Evolutionary conservation across 768 basidiomycete species (phyloP).

Genomic region (Cystofilobasidium macerans): DNA sequence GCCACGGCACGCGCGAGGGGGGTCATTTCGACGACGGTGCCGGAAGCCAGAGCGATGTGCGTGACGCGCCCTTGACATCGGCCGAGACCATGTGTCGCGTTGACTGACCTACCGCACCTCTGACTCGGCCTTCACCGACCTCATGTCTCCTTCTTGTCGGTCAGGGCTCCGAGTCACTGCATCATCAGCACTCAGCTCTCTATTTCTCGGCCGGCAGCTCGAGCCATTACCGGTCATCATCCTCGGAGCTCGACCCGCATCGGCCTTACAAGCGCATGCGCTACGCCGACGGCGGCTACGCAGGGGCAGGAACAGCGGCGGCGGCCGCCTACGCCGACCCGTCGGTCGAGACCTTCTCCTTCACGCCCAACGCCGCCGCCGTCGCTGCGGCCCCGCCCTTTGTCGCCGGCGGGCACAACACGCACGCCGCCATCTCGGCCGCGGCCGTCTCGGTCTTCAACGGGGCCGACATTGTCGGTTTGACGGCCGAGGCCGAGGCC

Average conservation of each 20-base stretch:
- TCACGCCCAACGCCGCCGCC: too few relatives aligned
- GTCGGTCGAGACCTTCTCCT: background rate
- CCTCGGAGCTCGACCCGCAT: too few relatives aligned
- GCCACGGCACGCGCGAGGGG: background rate
- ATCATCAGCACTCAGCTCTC: background rate
- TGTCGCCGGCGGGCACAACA: too few relatives aligned
- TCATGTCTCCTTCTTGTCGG: background rate
- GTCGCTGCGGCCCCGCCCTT: too few relatives aligned
- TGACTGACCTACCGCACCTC: background rate
- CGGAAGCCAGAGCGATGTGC: background rate
- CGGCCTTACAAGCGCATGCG: too few relatives aligned
- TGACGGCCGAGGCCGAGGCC: too few relatives aligned
- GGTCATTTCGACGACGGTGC: background rate
- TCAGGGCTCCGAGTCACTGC: background rate
- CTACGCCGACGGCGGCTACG: too few relatives aligned
- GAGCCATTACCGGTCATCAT: background rate
- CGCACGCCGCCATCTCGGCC: background rate
- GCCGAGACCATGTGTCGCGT: background rate
- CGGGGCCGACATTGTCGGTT: background rate
- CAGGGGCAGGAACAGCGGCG: too few relatives aligned
- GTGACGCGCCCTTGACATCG: background rate
- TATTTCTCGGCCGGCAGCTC: too few relatives aligned
- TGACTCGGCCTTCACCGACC: background rate
- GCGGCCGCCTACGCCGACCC: background rate
- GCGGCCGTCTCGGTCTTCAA: background rate